A percentile compares a stretch with the other conserved stretches of the same genome.
phyloP scores from a whole-genome alignment of 805 yeast species.

The Yarrowia keelungensis region DNA sequence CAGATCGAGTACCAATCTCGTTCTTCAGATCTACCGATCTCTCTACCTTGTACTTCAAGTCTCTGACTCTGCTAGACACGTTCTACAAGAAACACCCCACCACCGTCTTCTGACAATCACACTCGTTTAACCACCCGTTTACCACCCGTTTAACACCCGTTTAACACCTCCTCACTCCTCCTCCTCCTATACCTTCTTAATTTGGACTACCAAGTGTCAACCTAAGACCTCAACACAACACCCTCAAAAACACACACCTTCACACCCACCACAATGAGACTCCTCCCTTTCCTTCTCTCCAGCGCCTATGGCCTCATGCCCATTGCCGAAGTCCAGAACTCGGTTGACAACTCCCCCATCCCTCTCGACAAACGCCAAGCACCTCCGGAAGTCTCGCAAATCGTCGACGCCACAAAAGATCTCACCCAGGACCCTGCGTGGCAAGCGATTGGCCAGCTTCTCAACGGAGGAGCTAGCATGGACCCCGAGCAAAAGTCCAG shows the following conservation, averaged over 20 bases:
- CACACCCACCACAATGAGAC: not conserved
- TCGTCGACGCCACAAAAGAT: conserved; percentile 12
- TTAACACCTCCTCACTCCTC: not conserved
- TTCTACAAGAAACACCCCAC: not conserved
- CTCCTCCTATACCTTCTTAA: not conserved
- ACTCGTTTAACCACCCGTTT: not conserved
- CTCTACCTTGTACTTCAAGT: too few relatives aligned
- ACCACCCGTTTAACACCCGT: too few relatives aligned
- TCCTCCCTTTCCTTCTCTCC: not conserved
- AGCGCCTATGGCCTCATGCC: conserved; percentile 1
- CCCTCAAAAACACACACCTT: too few relatives aligned
- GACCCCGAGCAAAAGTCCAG: conserved; percentile 2
- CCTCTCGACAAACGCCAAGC: not conserved
- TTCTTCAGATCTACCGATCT: too few relatives aligned
- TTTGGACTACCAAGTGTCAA: not conserved
- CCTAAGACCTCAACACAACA: too few relatives aligned
- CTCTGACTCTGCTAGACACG: too few relatives aligned
- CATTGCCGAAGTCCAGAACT: not conserved
- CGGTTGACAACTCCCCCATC: not conserved
- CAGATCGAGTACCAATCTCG: too few relatives aligned
- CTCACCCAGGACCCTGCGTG: conserved; percentile 25
- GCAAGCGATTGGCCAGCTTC: conserved; percentile 1
- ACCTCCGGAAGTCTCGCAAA: conserved; percentile 10
- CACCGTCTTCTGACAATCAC: too few relatives aligned
- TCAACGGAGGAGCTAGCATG: not conserved